Conservation (phyloP, 495 filamentous ascomycete genomes). For the Xylaria castorea region DNA sequence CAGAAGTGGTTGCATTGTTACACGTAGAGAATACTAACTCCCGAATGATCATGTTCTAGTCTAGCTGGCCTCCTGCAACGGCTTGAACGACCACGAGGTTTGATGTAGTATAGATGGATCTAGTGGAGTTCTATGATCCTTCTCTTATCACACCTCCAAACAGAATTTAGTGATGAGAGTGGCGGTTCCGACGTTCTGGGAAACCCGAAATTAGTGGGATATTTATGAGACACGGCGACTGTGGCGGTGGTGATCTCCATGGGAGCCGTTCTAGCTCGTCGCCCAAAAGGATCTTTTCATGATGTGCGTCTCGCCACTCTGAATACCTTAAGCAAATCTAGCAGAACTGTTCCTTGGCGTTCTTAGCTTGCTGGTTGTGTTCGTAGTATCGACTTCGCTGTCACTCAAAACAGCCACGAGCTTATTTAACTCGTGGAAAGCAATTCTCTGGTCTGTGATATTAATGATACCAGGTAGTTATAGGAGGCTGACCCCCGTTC, state of each 20-base stretch:
- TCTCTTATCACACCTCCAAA: background rate
- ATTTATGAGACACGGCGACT: background rate
- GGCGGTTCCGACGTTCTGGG: background rate
- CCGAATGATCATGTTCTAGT: background rate
- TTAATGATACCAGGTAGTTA: background rate
- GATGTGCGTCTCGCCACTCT: background rate
- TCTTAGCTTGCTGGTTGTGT: slow-evolving; percentile 7
- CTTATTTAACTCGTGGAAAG: background rate
- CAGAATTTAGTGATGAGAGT: background rate
- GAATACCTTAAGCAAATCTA: slow-evolving; percentile 4
- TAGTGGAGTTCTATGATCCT: background rate
- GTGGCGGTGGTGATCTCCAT: background rate
- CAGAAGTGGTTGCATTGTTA: background rate
- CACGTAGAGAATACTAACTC: background rate
- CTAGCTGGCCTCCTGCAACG: background rate
- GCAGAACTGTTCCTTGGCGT: background rate
- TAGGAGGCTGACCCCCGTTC: background rate
- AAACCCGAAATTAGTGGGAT: background rate
- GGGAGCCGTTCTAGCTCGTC: background rate
- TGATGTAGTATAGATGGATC: background rate
- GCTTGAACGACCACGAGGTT: background rate
- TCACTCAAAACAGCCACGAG: background rate
- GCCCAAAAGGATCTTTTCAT: background rate
- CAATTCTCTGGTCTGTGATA: background rate
- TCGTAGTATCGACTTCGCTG: background rate